These are phyloP conservation scores for Xylaria sp. DNA, from an alignment of 2,329 filamentous ascomycete species.

Conservation along the genomic window DNA sequence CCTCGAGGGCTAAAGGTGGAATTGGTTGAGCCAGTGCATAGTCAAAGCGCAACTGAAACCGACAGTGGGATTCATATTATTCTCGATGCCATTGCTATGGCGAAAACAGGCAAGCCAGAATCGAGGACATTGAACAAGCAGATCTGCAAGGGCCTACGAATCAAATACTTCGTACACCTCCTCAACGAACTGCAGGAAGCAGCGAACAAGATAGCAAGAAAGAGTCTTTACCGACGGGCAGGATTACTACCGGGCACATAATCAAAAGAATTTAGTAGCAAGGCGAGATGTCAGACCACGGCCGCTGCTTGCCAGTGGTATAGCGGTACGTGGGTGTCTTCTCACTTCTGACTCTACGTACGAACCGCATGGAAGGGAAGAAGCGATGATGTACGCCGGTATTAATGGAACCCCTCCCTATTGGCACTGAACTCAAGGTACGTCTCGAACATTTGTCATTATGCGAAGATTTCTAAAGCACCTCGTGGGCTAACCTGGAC, in stretches of 20 bases:
- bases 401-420: not conserved
- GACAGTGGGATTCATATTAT: slow-evolving; percentile 34
- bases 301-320: not conserved
- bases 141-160: slow-evolving; percentile 27
- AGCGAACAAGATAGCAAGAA: slow-evolving; percentile 2
- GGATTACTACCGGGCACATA: not conserved
- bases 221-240: not conserved
- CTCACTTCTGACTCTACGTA: not conserved
- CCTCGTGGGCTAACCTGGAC: not conserved
- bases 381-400: not conserved
- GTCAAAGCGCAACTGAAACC: not conserved
- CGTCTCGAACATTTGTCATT: not conserved
- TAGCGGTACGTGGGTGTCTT: not conserved
- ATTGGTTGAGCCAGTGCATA: not conserved
- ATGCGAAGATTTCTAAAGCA: not conserved
- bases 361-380: not conserved
- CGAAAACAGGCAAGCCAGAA: slow-evolving; percentile 28
- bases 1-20: not conserved
- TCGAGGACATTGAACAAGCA: slow-evolving; percentile 8
- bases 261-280: not conserved
- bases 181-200: slow-evolving; percentile 29
- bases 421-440: not conserved
- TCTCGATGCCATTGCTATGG: slow-evolving; percentile 30
- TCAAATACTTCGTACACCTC: slow-evolving; percentile 30
- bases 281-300: not conserved